Evolutionary conservation across 2,329 filamentous ascomycete genomes (phyloP).

Genomic region (Leptographium flavum): DNA sequence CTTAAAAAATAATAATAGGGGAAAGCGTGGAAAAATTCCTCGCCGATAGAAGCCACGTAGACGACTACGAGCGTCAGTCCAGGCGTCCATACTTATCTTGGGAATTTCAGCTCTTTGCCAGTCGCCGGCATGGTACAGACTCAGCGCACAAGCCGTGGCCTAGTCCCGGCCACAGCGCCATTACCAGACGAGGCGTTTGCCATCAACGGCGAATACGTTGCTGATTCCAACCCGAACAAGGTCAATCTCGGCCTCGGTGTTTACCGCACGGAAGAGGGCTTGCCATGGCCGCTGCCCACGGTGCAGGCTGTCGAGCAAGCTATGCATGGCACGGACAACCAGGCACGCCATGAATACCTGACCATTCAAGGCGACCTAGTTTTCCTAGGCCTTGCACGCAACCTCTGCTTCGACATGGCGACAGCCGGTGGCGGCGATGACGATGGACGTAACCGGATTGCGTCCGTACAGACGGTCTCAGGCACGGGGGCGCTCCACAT

Average conservation of each 20-base stretch:
- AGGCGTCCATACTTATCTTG: too few species aligned
- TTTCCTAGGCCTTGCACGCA: slow-evolving; percentile 80
- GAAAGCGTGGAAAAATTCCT: too few species aligned
- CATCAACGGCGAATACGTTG: slow-evolving; percentile 71
- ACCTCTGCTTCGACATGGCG: slow-evolving; percentile 67
- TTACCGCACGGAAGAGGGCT: slow-evolving; percentile 85
- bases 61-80: too few species aligned
- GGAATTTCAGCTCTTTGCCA: too few species aligned
- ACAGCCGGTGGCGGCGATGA: slow-evolving; percentile 50
- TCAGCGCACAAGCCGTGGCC: not conserved
- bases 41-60: too few species aligned
- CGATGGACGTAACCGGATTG: slow-evolving; percentile 56
- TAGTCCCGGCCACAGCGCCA: not conserved
- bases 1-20: too few species aligned
- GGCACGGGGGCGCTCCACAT: slow-evolving; percentile 91
- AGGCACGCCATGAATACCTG: slow-evolving; percentile 67
- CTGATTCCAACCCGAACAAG: slow-evolving; percentile 64
- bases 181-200: slow-evolving; percentile 43
- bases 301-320: slow-evolving; percentile 41
- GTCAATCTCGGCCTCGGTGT: slow-evolving; percentile 86
- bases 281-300: slow-evolving; percentile 91
- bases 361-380: slow-evolving; percentile 77
- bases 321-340: not conserved
- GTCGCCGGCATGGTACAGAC: not conserved
- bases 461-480: slow-evolving; percentile 84